Base-by-base conservation (phyloP, 179 eudicot species). In the Sideroxylon spinosum region DNA sequence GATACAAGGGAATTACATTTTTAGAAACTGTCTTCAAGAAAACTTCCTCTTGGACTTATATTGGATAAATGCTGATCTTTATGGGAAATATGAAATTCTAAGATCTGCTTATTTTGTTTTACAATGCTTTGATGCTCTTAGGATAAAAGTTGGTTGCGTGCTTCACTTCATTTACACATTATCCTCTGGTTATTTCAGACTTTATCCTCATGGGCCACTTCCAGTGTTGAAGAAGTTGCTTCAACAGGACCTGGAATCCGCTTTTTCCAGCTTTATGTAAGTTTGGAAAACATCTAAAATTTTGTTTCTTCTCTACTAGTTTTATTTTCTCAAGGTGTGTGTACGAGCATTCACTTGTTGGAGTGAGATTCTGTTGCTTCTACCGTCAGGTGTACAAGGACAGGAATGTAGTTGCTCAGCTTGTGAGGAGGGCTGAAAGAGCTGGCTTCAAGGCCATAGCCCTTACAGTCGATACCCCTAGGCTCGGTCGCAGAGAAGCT, bases 381-480 rank as follows among this genome's bases (percentile, higher is more conserved):
- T 55, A 14, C 20, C 73, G 56, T 77, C 84, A 95, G 99, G 99
- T 95, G 70, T 86, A 89, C 86, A 95, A 85, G 83, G 95, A 95
- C 82, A 82, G 98, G 84, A 87, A 92, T 76, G 87, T 91, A 62
- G 98, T 94, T 78, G 93, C 94, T 60, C 99, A 94, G 87, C 98
- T 96, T 71, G 99, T 96, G 85, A 87, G 93, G 87, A 91, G 97
- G 85, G 99, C 99, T 78, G 98, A 96, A 80, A 91, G 85, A 87
- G 99, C 99, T 69, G 99, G 99, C 72, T 96, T 96, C 81, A 96
- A 96, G 90, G 99, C 99, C 77, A 96, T 96, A 68, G 97, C 98
- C 68, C 94, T 96, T 55, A 96, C 99, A 73, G 98, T 96, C 68
- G 99, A 96, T 84, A 94, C 99, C 78, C 99, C 99, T 14, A 89